Conservation (phyloP, 371 early-diverging fungal species). For the Saksenaea vasiformis region DNA sequence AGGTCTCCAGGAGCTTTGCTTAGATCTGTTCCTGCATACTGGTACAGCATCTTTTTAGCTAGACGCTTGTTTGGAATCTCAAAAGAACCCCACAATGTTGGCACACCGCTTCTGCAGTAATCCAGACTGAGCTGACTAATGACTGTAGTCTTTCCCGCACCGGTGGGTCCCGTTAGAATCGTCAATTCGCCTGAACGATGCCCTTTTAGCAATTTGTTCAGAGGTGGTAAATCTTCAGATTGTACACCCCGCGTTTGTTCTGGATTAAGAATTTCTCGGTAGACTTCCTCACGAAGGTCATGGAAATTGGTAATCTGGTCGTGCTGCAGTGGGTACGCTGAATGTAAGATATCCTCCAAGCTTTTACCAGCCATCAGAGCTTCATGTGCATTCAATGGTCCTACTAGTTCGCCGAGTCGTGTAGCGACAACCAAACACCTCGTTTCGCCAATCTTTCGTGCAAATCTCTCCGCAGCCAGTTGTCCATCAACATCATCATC, state of each 20-base stretch:
- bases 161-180: slow-evolving; percentile 76
- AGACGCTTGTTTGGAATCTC: slow-evolving; percentile 75
- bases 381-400: slow-evolving; percentile 48
- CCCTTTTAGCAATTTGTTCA: slow-evolving; percentile 70
- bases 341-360: slow-evolving; percentile 34
- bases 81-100: slow-evolving; percentile 83
- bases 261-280: slow-evolving; percentile 69
- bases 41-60: slow-evolving; percentile 74
- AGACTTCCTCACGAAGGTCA: slow-evolving; percentile 62
- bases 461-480: slow-evolving; percentile 59
- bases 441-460: slow-evolving; percentile 65
- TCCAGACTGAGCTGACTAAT: slow-evolving; percentile 75
- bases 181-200: slow-evolving; percentile 78
- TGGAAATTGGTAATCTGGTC: slow-evolving; percentile 68
- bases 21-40: slow-evolving; percentile 64
- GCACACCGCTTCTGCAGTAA: slow-evolving; percentile 72
- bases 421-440: slow-evolving; percentile 59
- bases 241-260: slow-evolving; percentile 68
- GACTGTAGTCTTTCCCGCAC: slow-evolving; percentile 79
- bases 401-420: slow-evolving; percentile 32
- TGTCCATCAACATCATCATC: slow-evolving; percentile 71
- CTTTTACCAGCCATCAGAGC: slow-evolving; percentile 34
- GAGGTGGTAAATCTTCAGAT: slow-evolving; percentile 58
- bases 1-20: slow-evolving; percentile 49
- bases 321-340: slow-evolving; percentile 55